A percentile compares a stretch with the other conserved stretches of the same genome.
phyloP scores from a whole-genome alignment of 345 rosid genomes.

The Syzygium jambos region DNA sequence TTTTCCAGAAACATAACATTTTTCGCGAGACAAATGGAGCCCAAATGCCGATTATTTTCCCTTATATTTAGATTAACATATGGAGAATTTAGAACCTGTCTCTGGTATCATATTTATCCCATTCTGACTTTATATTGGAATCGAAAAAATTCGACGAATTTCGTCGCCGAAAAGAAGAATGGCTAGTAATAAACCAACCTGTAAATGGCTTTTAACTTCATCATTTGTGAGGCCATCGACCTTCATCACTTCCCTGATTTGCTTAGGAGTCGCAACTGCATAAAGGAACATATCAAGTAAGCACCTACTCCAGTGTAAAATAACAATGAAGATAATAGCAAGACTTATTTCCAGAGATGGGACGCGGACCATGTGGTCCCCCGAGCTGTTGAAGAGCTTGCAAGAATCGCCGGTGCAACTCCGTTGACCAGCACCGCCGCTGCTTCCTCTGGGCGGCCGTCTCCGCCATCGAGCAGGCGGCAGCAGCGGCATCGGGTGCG shows the following conservation, averaged over 20 bases:
- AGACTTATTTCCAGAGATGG: background rate
- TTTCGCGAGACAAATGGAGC: too few relatives aligned
- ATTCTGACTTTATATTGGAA: background rate
- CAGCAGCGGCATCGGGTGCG: background rate
- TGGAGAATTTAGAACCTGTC: background rate
- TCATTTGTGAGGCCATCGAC: conserved; percentile 47
- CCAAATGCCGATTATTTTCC: background rate
- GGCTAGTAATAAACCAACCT: conserved; percentile 13
- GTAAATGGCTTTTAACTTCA: conserved; percentile 53
- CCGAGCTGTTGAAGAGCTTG: conserved; percentile 14
- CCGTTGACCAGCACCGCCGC: conserved; percentile 19
- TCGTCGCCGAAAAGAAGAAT: background rate
- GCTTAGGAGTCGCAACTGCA: conserved; percentile 48
- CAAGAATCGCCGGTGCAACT: conserved; percentile 10
- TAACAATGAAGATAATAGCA: background rate
- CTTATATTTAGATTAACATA: background rate
- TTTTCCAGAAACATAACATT: too few relatives aligned
- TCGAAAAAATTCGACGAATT: background rate
- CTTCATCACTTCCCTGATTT: conserved; percentile 46
- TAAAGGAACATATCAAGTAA: background rate
- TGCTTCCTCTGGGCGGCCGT: conserved; percentile 4
- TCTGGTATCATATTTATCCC: background rate
- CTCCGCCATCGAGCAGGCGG: background rate
- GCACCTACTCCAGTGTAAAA: background rate
- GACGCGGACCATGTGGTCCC: conserved; percentile 7